Evolutionary conservation across 2,329 filamentous ascomycete species (phyloP).

Genomic region (Exophiala aquamarina): DNA sequence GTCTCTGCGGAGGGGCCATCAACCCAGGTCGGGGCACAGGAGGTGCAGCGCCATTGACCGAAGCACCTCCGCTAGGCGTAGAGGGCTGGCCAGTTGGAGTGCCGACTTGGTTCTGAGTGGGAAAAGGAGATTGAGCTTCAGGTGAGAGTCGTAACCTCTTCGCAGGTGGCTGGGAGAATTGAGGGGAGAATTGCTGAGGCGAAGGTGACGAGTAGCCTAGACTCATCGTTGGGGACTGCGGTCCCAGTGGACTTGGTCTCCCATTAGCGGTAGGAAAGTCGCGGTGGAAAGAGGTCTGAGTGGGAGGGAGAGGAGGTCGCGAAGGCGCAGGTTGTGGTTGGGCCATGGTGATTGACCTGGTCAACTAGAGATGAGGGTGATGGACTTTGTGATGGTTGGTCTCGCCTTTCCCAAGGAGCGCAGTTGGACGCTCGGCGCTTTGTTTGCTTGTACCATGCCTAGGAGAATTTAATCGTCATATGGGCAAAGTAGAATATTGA

Average conservation of each 20-base stretch:
- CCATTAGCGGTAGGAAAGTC: slow-evolving; percentile 21
- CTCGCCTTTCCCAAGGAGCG: slow-evolving; percentile 22
- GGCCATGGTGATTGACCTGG: slow-evolving; percentile 21
- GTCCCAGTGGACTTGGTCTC: slow-evolving; percentile 23
- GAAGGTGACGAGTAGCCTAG: slow-evolving; percentile 58
- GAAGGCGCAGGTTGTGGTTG: slow-evolving; percentile 23
- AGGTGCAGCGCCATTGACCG: slow-evolving; percentile 57
- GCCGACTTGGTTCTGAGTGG: slow-evolving; percentile 36
- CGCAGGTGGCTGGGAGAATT: slow-evolving; percentile 55
- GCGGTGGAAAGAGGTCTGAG: slow-evolving; percentile 21
- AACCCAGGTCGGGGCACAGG: slow-evolving; percentile 42
- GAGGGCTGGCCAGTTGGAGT: slow-evolving; percentile 29
- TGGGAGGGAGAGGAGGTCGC: slow-evolving; percentile 23
- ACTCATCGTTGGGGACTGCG: slow-evolving; percentile 23
- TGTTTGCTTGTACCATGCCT: slow-evolving; percentile 26
- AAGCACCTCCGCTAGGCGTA: slow-evolving; percentile 33
- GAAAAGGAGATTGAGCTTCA: slow-evolving; percentile 64
- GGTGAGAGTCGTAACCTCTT: slow-evolving; percentile 74
- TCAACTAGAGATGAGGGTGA: slow-evolving; percentile 9
- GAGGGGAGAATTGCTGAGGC: slow-evolving; percentile 59
- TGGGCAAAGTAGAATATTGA: neutral
- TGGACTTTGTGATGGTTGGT: slow-evolving; percentile 7
- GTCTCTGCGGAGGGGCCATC: slow-evolving; percentile 65
- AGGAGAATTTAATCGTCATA: slow-evolving; percentile 10
- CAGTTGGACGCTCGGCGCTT: slow-evolving; percentile 20